These are phyloP conservation scores for Rhizodiscina lignyota DNA, from an alignment of 495 filamentous ascomycete genomes.

Conservation along the genomic window DNA sequence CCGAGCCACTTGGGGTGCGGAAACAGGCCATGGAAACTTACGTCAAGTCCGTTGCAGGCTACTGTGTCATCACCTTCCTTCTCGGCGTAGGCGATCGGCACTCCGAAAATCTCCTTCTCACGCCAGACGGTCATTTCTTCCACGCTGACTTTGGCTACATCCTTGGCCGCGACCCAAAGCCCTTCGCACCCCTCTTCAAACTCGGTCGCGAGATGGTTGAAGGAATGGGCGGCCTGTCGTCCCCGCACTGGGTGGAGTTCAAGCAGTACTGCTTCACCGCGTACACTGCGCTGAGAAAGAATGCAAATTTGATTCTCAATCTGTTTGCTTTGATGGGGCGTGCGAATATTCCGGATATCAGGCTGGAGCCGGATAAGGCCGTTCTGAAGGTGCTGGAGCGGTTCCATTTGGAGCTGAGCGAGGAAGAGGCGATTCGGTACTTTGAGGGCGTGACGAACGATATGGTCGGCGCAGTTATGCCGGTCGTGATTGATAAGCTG, in stretches of 20 bases:
- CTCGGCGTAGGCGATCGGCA: slow-evolving; percentile 96
- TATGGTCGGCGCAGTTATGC: slow-evolving; percentile 71
- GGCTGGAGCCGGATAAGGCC: slow-evolving; percentile 78
- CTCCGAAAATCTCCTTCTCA: slow-evolving; percentile 84
- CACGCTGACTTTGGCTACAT: slow-evolving; percentile 98
- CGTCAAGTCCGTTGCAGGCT: slow-evolving; percentile 88
- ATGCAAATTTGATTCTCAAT: slow-evolving; percentile 82
- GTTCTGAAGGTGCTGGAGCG: slow-evolving; percentile 89
- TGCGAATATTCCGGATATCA: slow-evolving; percentile 90
- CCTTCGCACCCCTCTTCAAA: slow-evolving; percentile 93
- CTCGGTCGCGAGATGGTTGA: slow-evolving; percentile 97
- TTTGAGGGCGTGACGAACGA: slow-evolving; percentile 81
- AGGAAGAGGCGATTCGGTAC: slow-evolving; percentile 81
- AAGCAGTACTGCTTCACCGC: slow-evolving; percentile 93
- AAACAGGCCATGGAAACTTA: slow-evolving; percentile 92
- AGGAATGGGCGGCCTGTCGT: slow-evolving; percentile 78
- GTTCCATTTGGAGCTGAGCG: slow-evolving; percentile 79
- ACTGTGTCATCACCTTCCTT: slow-evolving; percentile 97
- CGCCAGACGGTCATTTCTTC: slow-evolving; percentile 90
- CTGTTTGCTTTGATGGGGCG: slow-evolving; percentile 94
- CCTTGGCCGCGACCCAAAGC: slow-evolving; percentile 91
- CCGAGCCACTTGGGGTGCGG: slow-evolving; percentile 68
- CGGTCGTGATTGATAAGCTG: slow-evolving; percentile 84
- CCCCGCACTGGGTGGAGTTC: slow-evolving; percentile 69
- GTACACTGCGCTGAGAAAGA: slow-evolving; percentile 80